These are phyloP conservation scores for Carex pumila DNA, from an alignment of 176 grass and related monocot species.

Conservation along the genomic window DNA sequence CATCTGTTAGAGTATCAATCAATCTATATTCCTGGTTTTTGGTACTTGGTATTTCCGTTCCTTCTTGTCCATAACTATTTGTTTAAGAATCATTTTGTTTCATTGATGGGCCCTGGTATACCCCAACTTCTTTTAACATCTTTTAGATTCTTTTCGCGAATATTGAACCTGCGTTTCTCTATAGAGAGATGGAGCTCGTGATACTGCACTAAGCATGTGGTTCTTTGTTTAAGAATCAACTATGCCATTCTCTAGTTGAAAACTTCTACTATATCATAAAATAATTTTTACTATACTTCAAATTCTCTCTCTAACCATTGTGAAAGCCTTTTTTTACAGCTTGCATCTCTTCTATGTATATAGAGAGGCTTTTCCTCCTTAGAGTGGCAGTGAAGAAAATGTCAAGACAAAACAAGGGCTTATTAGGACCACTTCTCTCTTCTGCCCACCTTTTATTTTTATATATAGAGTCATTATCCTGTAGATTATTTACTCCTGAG, in stretches of 20 bases:
- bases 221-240: neutral
- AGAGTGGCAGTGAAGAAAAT: conserved; percentile 1
- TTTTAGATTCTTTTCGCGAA: too few relatives aligned
- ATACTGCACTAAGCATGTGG: too few relatives aligned
- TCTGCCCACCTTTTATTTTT: neutral
- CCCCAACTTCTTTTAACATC: too few relatives aligned
- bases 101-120: too few relatives aligned
- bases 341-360: neutral
- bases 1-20: neutral
- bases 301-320: neutral
- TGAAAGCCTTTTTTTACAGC: neutral
- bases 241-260: neutral
- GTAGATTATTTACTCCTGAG: conserved; percentile 12
- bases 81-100: neutral
- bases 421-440: neutral
- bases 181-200: too few relatives aligned
- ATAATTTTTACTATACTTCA: neutral
- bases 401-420: conserved; percentile 1
- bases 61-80: neutral
- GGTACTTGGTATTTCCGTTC: neutral
- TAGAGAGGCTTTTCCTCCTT: conserved; percentile 1
- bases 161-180: too few relatives aligned
- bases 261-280: neutral
- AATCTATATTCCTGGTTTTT: neutral
- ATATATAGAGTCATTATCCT: neutral